Evolutionary conservation across 2,329 filamentous ascomycete species (phyloP), one percentile per base, ranked within the genome.

Genomic region (Fusarium nematophilum): DNA sequence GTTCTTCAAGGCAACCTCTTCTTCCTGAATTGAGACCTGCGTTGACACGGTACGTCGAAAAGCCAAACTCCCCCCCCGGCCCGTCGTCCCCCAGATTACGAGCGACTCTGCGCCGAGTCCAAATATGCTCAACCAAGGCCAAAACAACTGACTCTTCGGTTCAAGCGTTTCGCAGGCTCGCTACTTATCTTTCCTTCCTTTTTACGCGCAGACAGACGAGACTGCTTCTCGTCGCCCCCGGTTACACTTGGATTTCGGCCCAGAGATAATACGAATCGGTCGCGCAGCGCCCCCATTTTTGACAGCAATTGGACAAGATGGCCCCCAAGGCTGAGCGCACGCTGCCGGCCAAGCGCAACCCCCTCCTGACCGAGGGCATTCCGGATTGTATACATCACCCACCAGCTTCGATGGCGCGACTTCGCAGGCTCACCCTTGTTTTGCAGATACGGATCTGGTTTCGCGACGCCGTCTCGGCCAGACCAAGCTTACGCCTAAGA

Each of bases 391-490:
- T 67, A 40, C 49, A 49, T 18, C 31, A 38, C 50, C 40, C 39
- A 33, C 6, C 46, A 30, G 18, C 53, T 25, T 45, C 30, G 43
- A 43, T 60, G n/a, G 44, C 46, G 49, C 53, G 46, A 52, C 47
- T 55, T 42, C 53, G 37, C 50, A 49, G 26, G 60, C 72, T 74
- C 36, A 74, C 69, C 43, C 15, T 53, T 53, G n/a, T 48, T 65
- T 48, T 48, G 36, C 70, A 93, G 90, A 90, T 75, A 74, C 82
- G 59, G 89, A 92, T 58, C 87, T 97, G 51, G 86, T 97, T 62
- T 81, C 89, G 75, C 89, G 93, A 72, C 90, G 95, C 71, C 91
- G 94, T 67, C 84, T 99, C 38, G 95, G 94, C 39, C 93, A 97
- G 78, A 99, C 95, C 18, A 91, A 96, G 76, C 84, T 99, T 62